phyloP scores from a whole-genome alignment of 2,329 filamentous ascomycete genomes.

The Colletotrichum australisinense region DNA sequence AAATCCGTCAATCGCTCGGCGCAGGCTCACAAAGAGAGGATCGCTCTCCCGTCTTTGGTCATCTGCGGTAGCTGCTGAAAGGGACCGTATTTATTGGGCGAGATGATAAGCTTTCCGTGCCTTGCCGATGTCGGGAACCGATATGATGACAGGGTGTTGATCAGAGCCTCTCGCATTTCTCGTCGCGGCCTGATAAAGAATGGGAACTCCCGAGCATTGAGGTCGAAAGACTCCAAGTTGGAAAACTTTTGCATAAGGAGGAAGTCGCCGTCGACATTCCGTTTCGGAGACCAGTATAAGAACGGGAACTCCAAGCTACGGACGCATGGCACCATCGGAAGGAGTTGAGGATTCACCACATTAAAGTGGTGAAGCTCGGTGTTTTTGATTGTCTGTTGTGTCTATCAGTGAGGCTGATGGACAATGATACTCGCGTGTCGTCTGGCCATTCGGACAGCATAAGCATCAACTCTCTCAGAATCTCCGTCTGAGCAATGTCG shows the following conservation, averaged over 20 bases:
- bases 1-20: background rate
- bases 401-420: background rate
- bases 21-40: background rate
- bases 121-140: background rate
- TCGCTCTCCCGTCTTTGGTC: background rate
- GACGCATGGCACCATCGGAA: background rate
- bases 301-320: background rate
- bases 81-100: background rate
- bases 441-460: background rate
- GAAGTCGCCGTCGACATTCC: background rate
- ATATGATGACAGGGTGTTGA: background rate
- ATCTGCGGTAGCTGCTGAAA: background rate
- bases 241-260: background rate
- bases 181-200: background rate
- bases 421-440: background rate
- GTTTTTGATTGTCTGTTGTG: no score
- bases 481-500: background rate
- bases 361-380: background rate
- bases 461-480: background rate
- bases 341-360: background rate
- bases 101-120: background rate
- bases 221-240: background rate
- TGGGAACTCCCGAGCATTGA: background rate
- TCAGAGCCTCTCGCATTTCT: background rate
- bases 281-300: no score